Conservation (phyloP, 495 filamentous ascomycete genomes). For the Aspergillus mulundensis region DNA sequence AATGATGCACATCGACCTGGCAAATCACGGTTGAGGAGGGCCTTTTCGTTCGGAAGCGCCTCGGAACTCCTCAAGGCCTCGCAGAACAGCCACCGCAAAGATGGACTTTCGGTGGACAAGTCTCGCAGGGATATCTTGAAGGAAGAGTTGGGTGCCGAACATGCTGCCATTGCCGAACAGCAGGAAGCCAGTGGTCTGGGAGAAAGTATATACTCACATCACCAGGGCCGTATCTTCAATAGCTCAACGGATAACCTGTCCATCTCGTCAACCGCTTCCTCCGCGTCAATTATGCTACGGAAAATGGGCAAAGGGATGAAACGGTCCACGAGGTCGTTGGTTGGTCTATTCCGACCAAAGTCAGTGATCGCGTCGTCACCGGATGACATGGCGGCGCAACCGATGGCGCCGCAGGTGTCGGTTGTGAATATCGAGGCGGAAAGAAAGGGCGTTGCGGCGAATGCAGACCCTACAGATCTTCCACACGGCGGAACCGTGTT, state of each 20-base stretch:
- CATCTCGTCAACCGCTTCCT: slow-evolving; percentile 95
- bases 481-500: slow-evolving; percentile 75
- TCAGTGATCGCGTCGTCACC: slow-evolving; percentile 73
- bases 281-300: slow-evolving; percentile 96
- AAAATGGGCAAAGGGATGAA: slow-evolving; percentile 99
- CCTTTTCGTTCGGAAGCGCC: slow-evolving; percentile 96
- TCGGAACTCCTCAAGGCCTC: slow-evolving; percentile 79
- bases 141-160: slow-evolving; percentile 75
- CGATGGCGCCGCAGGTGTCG: slow-evolving; percentile 73
- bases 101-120: slow-evolving; percentile 55
- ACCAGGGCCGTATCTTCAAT: slow-evolving; percentile 78
- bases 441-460: slow-evolving; percentile 77
- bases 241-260: slow-evolving; percentile 96
- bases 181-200: slow-evolving; percentile 92
- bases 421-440: slow-evolving; percentile 97
- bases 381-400: slow-evolving; percentile 58
- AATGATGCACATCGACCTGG: slow-evolving; percentile 66
- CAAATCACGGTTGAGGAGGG: slow-evolving; percentile 83
- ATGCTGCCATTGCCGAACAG: slow-evolving; percentile 81
- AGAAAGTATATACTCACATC: slow-evolving; percentile 81
- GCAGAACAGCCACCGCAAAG: slow-evolving; percentile 43
- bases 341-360: slow-evolving; percentile 93
- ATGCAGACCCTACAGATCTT: slow-evolving; percentile 64
- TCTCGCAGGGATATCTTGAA: slow-evolving; percentile 66
- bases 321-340: slow-evolving; percentile 81